Evolutionary conservation across 176 grass and related monocot species (phyloP).

Genomic region (Elaeis guineensis): DNA sequence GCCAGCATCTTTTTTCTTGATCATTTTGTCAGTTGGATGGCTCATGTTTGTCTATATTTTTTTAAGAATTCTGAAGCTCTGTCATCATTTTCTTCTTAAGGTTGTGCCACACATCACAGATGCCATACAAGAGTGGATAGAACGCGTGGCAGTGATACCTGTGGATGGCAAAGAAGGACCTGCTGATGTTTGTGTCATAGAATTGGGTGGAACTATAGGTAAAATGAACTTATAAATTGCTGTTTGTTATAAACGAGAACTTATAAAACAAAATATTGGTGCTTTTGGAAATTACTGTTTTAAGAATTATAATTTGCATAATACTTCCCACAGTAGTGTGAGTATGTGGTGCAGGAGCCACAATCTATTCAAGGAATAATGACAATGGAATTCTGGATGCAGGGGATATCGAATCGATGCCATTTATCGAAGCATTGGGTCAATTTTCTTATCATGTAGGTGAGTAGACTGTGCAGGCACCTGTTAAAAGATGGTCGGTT

Average conservation of each 20-base stretch:
- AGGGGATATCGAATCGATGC: constrained; percentile 99
- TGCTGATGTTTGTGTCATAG: constrained; percentile 67
- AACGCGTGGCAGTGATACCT: constrained; percentile 48
- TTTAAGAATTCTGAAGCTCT: constrained; percentile 21
- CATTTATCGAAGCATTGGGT: constrained; percentile 88
- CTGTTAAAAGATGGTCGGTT: neutral
- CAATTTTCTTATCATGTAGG: constrained; percentile 92
- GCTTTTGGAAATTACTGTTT: no score
- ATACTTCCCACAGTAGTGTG: constrained; percentile 48
- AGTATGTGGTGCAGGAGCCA: constrained; percentile 44
- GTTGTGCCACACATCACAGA: constrained; percentile 76
- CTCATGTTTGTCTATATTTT: neutral
- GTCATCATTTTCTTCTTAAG: constrained; percentile 20
- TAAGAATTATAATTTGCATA: constrained; percentile 14
- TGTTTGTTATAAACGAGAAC: no score
- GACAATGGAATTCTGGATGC: constrained; percentile 57
- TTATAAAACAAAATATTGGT: no score
- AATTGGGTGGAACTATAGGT: constrained; percentile 70
- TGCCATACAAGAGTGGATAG: constrained; percentile 78
- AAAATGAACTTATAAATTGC: neutral
- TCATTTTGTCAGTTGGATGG: no score
- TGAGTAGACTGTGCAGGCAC: constrained; percentile 27
- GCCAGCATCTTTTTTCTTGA: no score
- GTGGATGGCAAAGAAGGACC: constrained; percentile 63
- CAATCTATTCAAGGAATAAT: constrained; percentile 43